These are phyloP conservation scores for Mucor saturninus DNA, from an alignment of 371 early-diverging fungal species.

Conservation along the genomic window DNA sequence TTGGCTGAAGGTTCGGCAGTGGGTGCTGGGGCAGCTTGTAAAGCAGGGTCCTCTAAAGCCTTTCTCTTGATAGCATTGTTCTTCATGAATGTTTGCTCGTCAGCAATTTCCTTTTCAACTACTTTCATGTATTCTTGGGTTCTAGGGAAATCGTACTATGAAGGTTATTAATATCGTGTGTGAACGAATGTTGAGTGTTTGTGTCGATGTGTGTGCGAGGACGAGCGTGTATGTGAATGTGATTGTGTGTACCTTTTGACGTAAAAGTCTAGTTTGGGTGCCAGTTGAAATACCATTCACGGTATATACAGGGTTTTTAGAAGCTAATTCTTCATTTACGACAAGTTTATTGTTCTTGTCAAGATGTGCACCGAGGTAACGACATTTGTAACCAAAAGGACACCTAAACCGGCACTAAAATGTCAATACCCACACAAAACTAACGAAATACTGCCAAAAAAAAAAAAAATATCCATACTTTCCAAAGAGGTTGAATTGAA, in stretches of 20 bases:
- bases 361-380: constrained; percentile 76
- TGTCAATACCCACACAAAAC: neutral
- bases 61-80: constrained; percentile 35
- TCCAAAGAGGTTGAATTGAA: constrained; percentile 74
- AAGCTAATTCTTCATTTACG: constrained; percentile 55
- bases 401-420: constrained; percentile 30
- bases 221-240: too few species aligned
- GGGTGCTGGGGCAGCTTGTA: constrained; percentile 7
- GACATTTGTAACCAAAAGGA: constrained; percentile 77
- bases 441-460: neutral
- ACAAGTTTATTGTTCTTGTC: constrained; percentile 54
- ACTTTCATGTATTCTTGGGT: constrained; percentile 46
- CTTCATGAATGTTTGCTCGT: constrained; percentile 32
- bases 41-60: constrained; percentile 10
- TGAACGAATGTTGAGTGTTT: too few species aligned
- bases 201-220: too few species aligned
- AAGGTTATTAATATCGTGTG: too few species aligned
- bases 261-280: constrained; percentile 54
- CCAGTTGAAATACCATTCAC: constrained; percentile 50
- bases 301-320: constrained; percentile 38
- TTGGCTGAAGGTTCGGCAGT: constrained; percentile 13
- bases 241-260: constrained; percentile 23
- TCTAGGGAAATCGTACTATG: constrained; percentile 53
- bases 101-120: constrained; percentile 45
- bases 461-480: constrained; percentile 45